Evolutionary conservation across 371 early-diverging fungal genomes (phyloP), one percentile per base, ranked within the genome.

Genomic region (Blakeslea trispora): DNA sequence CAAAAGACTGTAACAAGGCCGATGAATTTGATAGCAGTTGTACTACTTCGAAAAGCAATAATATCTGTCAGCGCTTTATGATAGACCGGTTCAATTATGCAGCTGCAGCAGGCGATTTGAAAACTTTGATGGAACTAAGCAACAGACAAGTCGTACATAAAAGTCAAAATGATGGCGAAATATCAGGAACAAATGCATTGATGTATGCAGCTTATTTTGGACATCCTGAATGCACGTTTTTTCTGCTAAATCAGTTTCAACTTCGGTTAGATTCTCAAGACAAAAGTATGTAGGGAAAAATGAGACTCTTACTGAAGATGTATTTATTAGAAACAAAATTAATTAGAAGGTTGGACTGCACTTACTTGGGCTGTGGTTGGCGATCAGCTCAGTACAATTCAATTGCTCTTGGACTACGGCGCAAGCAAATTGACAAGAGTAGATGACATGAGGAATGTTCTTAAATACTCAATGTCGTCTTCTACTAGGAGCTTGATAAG

Each of bases 261-360:
- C 15, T 59, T 13, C 7, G 43, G 28, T 28, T 7, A 28, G 28
- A 47, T 35, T 64, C 15, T 19, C 59, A 65, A 39, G 60, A 69
- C 39, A 64, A 62, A 61, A 69, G 61, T 60, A 61, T 59, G 56
- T 43, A 18, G 21, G 32, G 18, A 32, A 43, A 44, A 4, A 18
- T 19, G 39, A n/a, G 22, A 15, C 40, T n/a, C 7, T 28, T 28
- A 28, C 7, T 3, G 28, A 5, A 22, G 50, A 57, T n/a, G 39
- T 44, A 53, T 35, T 31, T 48, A 15, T 31, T 18, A 34, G 42
- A 28, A 39, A 15, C 51, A 45, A 37, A n/a, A n/a, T n/a, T n/a
- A n/a, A n/a, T n/a, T 63, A 86, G 91, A 82, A 55, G 97, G 97
- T 17, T 96, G 97, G 97, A 91, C 95, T 21, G 89, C 95, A 19